Conservation (phyloP, 106 monocot species). For the Dendrobium huoshanense region DNA sequence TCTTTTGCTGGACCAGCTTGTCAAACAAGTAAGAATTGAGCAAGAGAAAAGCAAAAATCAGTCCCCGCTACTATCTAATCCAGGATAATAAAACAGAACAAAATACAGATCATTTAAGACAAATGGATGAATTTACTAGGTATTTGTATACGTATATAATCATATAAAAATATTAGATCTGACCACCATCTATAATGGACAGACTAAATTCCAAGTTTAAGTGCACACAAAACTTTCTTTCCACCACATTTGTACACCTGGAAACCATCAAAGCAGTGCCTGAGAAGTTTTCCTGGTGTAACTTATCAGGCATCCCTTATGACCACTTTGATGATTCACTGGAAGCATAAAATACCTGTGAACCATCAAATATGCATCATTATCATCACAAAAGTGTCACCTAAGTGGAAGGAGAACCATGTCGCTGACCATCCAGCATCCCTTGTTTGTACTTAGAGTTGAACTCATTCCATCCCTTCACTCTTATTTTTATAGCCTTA, state of each 20-base stretch:
- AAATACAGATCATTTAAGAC: slow-evolving; percentile 1
- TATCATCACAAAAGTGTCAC: not conserved
- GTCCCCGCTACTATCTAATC: not conserved
- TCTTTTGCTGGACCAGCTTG: not conserved
- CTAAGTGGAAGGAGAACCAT: slow-evolving; percentile 19
- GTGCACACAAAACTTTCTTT: not conserved
- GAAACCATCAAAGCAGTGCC: not conserved
- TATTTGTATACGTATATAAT: not conserved
- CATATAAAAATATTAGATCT: not conserved
- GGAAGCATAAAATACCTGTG: not conserved
- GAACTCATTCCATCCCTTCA: slow-evolving; percentile 24
- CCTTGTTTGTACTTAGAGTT: slow-evolving; percentile 11
- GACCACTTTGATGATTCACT: not conserved
- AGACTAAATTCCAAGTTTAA: not conserved
- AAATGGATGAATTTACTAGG: slow-evolving; percentile 3
- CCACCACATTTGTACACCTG: not conserved
- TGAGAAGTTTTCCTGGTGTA: not conserved
- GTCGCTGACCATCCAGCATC: slow-evolving; percentile 15
- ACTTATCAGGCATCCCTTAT: not conserved
- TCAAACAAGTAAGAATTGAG: not conserved
- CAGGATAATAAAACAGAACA: slow-evolving; percentile 3
- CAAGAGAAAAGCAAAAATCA: not conserved
- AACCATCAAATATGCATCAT: not conserved
- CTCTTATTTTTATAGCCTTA: slow-evolving; percentile 25
- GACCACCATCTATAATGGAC: not conserved